phyloP scores from a whole-genome alignment of 1,284 basidiomycete species.

The Sphagnurus paluster region DNA sequence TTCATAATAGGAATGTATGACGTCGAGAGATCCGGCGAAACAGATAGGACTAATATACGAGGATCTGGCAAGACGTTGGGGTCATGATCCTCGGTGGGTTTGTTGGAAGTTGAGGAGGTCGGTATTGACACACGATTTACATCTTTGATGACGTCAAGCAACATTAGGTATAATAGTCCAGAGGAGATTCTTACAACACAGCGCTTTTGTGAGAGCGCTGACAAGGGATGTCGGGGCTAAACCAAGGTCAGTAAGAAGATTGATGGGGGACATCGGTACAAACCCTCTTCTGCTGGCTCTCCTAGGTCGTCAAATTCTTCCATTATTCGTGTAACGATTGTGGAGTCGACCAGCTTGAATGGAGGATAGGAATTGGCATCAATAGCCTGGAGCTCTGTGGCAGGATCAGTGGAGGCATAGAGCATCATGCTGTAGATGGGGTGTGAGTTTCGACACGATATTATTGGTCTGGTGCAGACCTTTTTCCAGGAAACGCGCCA shows the following conservation, averaged over 20 bases:
- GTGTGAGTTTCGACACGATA: not conserved
- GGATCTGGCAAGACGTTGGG: conserved; percentile 62
- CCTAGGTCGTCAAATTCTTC: conserved; percentile 58
- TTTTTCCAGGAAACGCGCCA: conserved; percentile 82
- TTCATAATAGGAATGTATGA: conserved; percentile 99
- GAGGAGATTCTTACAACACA: conserved; percentile 71
- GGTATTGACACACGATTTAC: conserved; percentile 75
- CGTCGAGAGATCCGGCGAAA: conserved; percentile 84
- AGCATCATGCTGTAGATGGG: conserved; percentile 57
- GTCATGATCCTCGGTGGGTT: conserved; percentile 32
- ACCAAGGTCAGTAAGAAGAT: conserved; percentile 13
- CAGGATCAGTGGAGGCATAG: conserved; percentile 64
- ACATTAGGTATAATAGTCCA: conserved; percentile 1
- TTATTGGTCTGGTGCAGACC: conserved; percentile 39
- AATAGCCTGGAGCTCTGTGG: conserved; percentile 39
- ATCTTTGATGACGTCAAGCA: conserved; percentile 47
- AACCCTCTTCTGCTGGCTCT: conserved; percentile 47
- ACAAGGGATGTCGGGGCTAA: conserved; percentile 76
- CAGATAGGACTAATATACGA: conserved; percentile 88
- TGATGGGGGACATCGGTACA: conserved; percentile 5
- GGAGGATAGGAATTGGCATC: conserved; percentile 84
- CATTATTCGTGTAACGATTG: conserved; percentile 63
- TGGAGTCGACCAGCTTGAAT: conserved; percentile 74
- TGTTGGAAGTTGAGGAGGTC: conserved; percentile 32
- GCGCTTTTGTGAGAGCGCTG: conserved; percentile 83